Percentiles rank a stretch among this genome's conserved stretches.
Evolutionary conservation across 2,329 filamentous ascomycete species (phyloP).

Genomic region (Hypoxylon sp.): DNA sequence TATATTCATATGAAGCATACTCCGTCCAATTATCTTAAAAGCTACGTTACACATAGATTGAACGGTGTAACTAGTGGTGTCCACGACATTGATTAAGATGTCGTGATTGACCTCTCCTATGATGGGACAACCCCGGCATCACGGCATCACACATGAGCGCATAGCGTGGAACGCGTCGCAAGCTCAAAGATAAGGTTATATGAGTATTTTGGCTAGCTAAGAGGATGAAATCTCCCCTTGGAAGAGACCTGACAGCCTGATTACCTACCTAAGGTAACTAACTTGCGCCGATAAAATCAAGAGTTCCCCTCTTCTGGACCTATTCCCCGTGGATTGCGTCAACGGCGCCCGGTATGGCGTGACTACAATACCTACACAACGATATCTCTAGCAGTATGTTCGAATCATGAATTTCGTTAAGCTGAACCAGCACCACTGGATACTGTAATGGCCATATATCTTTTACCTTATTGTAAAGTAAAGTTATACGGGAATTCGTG

Average conservation of each 20-base stretch:
- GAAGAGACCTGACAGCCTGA: neutral
- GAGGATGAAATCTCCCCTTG: neutral
- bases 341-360: constrained; percentile 29
- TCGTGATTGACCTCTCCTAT: constrained; percentile 32
- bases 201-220: neutral
- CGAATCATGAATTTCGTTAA: neutral
- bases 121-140: constrained; percentile 25
- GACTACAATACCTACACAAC: constrained; percentile 13
- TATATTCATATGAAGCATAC: neutral
- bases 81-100: constrained; percentile 7
- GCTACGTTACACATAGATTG: neutral
- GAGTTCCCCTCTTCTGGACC: constrained; percentile 22
- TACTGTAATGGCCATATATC: neutral
- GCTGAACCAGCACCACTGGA: neutral
- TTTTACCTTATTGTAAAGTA: neutral
- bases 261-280: neutral
- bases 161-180: constrained; percentile 11
- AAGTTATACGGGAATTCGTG: neutral
- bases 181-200: constrained; percentile 1
- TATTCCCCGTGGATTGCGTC: constrained; percentile 17
- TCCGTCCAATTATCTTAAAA: too few relatives aligned
- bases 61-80: neutral
- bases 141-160: neutral
- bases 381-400: neutral
- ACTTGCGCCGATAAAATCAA: constrained; percentile 3